Conservation (phyloP, 805 yeast genomes). For the Ogataea methylovora region DNA sequence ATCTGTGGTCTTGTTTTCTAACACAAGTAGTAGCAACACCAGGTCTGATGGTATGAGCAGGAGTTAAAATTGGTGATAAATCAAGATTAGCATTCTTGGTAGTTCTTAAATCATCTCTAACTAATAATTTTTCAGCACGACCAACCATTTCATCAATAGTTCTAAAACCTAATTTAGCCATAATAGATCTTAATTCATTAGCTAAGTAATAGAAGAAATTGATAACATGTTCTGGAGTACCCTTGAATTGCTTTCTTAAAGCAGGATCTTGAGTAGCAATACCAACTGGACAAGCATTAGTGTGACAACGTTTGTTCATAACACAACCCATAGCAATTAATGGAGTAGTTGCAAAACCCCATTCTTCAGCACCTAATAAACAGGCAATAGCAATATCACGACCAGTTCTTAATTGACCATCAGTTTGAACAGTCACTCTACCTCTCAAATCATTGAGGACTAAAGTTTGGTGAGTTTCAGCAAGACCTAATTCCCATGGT, state of each 20-base stretch:
- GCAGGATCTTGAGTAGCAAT: slow-evolving; percentile 98
- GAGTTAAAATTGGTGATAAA: slow-evolving; percentile 88
- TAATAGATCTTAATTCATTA: slow-evolving; percentile 82
- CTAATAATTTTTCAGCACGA: slow-evolving; percentile 82
- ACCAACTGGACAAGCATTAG: slow-evolving; percentile 95
- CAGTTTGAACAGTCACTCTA: slow-evolving; percentile 93
- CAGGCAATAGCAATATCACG: slow-evolving; percentile 96
- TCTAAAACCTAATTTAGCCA: slow-evolving; percentile 95
- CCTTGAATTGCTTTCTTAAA: slow-evolving; percentile 82
- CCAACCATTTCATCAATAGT: slow-evolving; percentile 98
- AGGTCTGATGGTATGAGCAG: slow-evolving; percentile 93
- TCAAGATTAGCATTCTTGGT: slow-evolving; percentile 90
- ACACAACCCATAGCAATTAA: slow-evolving; percentile 96
- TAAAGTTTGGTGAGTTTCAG: slow-evolving; percentile 96
- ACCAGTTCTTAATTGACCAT: slow-evolving; percentile 96
- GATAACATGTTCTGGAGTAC: slow-evolving; percentile 97
- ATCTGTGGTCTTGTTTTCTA: slow-evolving; percentile 87
- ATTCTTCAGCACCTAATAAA: slow-evolving; percentile 94
- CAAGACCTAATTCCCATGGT: slow-evolving; percentile 98
- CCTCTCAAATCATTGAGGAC: slow-evolving; percentile 95
- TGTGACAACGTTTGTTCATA: slow-evolving; percentile 91
- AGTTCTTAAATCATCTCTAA: slow-evolving; percentile 77
- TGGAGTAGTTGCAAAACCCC: slow-evolving; percentile 97
- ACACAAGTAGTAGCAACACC: slow-evolving; percentile 93
- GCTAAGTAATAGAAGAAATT: slow-evolving; percentile 94